These are phyloP conservation scores for Amanita pallidorosea DNA, from an alignment of 768 basidiomycete genomes.

Conservation along the genomic window DNA sequence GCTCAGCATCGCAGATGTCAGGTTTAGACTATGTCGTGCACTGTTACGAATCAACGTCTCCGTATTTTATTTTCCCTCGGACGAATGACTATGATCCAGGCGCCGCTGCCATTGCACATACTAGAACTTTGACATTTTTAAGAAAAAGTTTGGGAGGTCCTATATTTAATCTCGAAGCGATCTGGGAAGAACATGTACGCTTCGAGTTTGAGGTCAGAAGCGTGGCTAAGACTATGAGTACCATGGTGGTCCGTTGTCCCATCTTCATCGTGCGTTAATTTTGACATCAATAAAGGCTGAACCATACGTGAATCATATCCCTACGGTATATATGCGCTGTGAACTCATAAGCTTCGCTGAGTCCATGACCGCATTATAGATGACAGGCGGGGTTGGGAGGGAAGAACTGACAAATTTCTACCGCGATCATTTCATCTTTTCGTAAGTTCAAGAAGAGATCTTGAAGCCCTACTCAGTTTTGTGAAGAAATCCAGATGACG, in stretches of 20 bases:
- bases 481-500: constrained; percentile 38
- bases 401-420: constrained; percentile 40
- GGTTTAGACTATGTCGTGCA: constrained; percentile 14
- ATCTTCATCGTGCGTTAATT: neutral
- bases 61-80: constrained; percentile 33
- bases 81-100: constrained; percentile 27
- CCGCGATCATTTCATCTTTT: constrained; percentile 44
- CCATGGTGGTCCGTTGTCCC: constrained; percentile 35
- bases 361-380: constrained; percentile 16
- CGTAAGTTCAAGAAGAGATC: constrained; percentile 17
- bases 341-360: neutral
- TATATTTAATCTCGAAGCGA: constrained; percentile 44
- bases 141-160: constrained; percentile 37
- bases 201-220: constrained; percentile 43
- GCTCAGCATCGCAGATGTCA: constrained; percentile 12
- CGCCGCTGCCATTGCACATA: constrained; percentile 33
- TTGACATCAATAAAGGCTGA: constrained; percentile 25
- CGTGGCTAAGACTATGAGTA: constrained; percentile 44
- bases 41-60: constrained; percentile 20
- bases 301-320: constrained; percentile 51
- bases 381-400: constrained; percentile 47
- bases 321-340: constrained; percentile 25
- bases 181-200: constrained; percentile 49
- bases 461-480: neutral
- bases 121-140: constrained; percentile 33